phyloP scores from a whole-genome alignment of 345 rosid genomes.

The Rhodomyrtus tomentosa region DNA sequence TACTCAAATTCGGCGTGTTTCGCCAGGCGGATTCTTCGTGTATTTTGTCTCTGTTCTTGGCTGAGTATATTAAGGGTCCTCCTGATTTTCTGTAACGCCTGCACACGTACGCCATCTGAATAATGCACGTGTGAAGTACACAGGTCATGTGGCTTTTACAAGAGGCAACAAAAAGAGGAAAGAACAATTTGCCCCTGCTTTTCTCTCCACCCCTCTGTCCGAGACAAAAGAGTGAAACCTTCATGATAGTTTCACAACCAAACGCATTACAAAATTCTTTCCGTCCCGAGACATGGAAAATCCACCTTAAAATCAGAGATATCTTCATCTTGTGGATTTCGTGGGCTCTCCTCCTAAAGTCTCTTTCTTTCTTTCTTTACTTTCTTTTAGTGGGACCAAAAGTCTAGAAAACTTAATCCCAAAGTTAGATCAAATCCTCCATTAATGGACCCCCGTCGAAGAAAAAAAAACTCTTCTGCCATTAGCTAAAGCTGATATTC shows the following conservation, averaged over 20 bases:
- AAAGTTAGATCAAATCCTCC: slow-evolving; percentile 1
- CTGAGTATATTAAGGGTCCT: neutral
- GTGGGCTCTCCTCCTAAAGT: slow-evolving; percentile 10
- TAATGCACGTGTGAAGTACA: neutral
- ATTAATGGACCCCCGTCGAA: neutral
- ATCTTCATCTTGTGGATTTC: slow-evolving; percentile 38
- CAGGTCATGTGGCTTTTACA: neutral
- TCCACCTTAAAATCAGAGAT: slow-evolving; percentile 33
- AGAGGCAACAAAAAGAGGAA: slow-evolving; percentile 6
- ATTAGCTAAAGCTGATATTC: neutral
- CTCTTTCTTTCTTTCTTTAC: neutral
- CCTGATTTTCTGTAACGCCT: neutral
- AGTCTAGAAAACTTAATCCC: neutral
- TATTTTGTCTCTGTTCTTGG: neutral
- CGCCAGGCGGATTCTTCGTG: neutral
- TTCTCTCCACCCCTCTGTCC: slow-evolving; percentile 21
- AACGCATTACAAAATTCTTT: neutral
- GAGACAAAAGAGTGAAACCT: slow-evolving; percentile 18
- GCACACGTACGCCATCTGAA: neutral
- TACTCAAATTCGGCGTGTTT: neutral
- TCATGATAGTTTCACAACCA: slow-evolving; percentile 47
- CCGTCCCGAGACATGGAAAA: slow-evolving; percentile 1
- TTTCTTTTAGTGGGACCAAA: slow-evolving; percentile 2
- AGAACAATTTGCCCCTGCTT: neutral
- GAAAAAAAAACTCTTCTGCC: neutral